Conservation (phyloP, 768 basidiomycete genomes). For the Suillus discolor region DNA sequence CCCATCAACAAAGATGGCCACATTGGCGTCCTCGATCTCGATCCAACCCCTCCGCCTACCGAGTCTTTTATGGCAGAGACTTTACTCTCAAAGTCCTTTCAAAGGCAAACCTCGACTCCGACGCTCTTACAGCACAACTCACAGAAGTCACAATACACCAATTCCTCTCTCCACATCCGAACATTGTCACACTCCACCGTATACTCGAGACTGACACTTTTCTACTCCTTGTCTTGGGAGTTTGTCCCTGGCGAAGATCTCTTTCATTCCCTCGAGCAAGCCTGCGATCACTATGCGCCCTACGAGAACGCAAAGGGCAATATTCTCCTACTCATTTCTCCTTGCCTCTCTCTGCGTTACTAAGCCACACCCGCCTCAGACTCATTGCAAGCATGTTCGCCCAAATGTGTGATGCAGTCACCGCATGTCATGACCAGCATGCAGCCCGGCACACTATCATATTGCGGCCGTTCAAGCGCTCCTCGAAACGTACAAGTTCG, state of each 20-base stretch:
- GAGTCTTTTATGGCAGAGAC: constrained; percentile 76
- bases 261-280: constrained; percentile 98
- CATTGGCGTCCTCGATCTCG: constrained; percentile 57
- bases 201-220: constrained; percentile 92
- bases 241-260: constrained; percentile 96
- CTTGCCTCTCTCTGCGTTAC: constrained; percentile 80
- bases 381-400: constrained; percentile 97
- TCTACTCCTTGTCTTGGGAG: constrained; percentile 90
- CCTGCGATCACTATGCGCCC: constrained; percentile 81
- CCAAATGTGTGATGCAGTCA: constrained; percentile 99
- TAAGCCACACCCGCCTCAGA: constrained; percentile 85
- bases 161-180: constrained; percentile 84
- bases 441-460: too few relatives aligned
- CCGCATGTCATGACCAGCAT: constrained; percentile 86
- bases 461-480: too few relatives aligned
- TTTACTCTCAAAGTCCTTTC: constrained; percentile 97
- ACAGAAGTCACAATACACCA: constrained; percentile 97
- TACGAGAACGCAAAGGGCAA: constrained; percentile 17
- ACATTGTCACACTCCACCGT: constrained; percentile 93
- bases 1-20: constrained; percentile 47
- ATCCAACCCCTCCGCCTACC: constrained; percentile 39
- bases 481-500: too few relatives aligned
- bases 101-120: constrained; percentile 90
- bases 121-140: constrained; percentile 86
- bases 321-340: constrained; percentile 90